Conservation (phyloP, 768 basidiomycete species). For the Macrolepiota fuliginosa region DNA sequence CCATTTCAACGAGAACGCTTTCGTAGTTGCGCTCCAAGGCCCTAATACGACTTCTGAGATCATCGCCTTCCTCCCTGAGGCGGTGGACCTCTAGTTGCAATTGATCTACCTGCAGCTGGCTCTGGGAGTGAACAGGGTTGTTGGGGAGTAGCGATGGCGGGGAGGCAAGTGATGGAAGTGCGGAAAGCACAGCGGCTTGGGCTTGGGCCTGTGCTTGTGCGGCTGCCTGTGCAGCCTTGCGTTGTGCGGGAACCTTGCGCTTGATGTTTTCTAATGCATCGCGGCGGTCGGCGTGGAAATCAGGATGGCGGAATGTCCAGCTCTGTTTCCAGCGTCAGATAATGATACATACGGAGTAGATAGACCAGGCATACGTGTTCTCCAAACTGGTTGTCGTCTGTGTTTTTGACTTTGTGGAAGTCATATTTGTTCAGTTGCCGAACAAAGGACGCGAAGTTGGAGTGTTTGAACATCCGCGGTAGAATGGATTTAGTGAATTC, state of each 20-base stretch:
- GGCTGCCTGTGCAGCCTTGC: conserved; percentile 40
- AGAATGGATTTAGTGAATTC: conserved; percentile 91
- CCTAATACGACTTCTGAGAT: conserved; percentile 31
- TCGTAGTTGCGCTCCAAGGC: conserved; percentile 38
- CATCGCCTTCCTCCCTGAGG: conserved; percentile 30
- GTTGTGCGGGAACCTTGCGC: conserved; percentile 54
- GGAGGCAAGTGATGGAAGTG: conserved; percentile 18
- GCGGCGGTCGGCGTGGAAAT: conserved; percentile 53
- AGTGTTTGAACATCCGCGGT: conserved; percentile 93
- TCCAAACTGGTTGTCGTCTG: conserved; percentile 72
- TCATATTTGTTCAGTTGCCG: conserved; percentile 96
- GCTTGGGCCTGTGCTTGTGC: conserved; percentile 9
- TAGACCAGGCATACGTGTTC: conserved; percentile 45
- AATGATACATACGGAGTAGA: background rate
- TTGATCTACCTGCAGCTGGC: conserved; percentile 11
- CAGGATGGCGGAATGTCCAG: conserved; percentile 61
- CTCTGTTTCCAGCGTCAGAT: conserved; percentile 26
- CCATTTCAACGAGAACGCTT: conserved; percentile 34
- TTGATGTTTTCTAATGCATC: conserved; percentile 60
- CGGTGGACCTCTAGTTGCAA: conserved; percentile 25
- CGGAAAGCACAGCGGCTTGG: conserved; percentile 16
- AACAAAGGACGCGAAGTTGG: conserved; percentile 91
- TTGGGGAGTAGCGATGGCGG: conserved; percentile 24
- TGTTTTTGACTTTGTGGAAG: conserved; percentile 94
- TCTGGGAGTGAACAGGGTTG: conserved; percentile 7